A percentile compares a stretch with the other conserved stretches of the same genome.
These are phyloP conservation scores for Penicillium vulpinum DNA, from an alignment of 2,329 filamentous ascomycete genomes.

Conservation along the genomic window DNA sequence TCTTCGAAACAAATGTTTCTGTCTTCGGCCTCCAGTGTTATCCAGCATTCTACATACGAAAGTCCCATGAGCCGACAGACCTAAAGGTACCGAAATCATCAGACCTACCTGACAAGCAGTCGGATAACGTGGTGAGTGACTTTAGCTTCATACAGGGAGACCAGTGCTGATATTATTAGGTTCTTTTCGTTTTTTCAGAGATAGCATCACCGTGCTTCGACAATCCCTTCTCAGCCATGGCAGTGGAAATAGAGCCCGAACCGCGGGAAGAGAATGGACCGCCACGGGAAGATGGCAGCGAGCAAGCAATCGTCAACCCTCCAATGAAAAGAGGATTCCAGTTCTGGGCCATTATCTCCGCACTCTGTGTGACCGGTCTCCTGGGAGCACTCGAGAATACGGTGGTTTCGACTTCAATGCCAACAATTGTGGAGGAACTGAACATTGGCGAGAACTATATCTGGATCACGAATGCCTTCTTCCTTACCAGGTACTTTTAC, in stretches of 20 bases:
- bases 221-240: background rate
- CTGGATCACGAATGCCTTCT: constrained; percentile 26
- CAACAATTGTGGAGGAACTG: constrained; percentile 36
- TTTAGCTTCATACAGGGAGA: background rate
- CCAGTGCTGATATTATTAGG: background rate
- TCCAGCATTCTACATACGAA: too few relatives aligned
- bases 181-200: background rate
- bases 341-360: background rate
- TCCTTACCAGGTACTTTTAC: background rate
- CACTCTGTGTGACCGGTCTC: constrained; percentile 25
- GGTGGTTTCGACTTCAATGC: constrained; percentile 43
- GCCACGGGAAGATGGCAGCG: too few relatives aligned
- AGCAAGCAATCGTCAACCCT: too few relatives aligned
- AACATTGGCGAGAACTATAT: constrained; percentile 33
- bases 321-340: constrained; percentile 1
- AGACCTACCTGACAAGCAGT: background rate
- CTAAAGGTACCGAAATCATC: too few relatives aligned
- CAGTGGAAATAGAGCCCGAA: too few relatives aligned
- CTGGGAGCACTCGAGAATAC: constrained; percentile 40
- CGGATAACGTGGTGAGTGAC: background rate
- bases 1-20: background rate
- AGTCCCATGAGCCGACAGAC: too few relatives aligned
- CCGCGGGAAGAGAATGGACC: too few relatives aligned
- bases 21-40: too few relatives aligned
- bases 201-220: background rate